phyloP scores from a whole-genome alignment of 192 early-diverging fungal species.

The Dispira simplex region DNA sequence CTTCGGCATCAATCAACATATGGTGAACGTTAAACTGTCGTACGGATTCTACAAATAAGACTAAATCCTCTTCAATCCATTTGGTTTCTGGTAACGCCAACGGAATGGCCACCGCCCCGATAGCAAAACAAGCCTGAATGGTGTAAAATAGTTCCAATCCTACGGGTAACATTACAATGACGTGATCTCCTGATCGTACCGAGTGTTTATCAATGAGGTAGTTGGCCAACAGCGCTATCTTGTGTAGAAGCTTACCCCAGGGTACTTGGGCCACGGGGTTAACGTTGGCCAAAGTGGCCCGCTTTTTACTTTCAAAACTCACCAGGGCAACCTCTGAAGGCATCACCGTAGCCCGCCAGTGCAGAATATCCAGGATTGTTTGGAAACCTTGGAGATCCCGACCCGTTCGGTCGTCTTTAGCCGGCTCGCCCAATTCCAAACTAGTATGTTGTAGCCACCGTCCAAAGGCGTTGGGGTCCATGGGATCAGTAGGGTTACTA shows the following conservation, averaged over 20 bases:
- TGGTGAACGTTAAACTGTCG: conserved; percentile 39
- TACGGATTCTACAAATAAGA: conserved; percentile 37
- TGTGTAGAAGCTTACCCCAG: conserved; percentile 50
- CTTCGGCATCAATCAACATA: conserved; percentile 42
- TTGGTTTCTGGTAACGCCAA: conserved; percentile 43
- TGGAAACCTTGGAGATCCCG: conserved; percentile 48
- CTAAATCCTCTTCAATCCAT: conserved; percentile 53
- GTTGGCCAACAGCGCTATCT: conserved; percentile 45
- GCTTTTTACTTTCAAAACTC: conserved; percentile 35
- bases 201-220: conserved; percentile 42
- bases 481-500: not conserved
- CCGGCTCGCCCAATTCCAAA: conserved; percentile 39
- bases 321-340: conserved; percentile 51
- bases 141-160: conserved; percentile 50
- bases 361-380: conserved; percentile 52
- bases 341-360: conserved; percentile 46
- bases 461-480: conserved; percentile 15
- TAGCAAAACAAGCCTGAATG: conserved; percentile 66
- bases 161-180: conserved; percentile 46
- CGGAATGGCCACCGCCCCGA: conserved; percentile 58
- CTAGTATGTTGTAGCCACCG: conserved; percentile 53
- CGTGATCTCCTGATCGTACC: conserved; percentile 34
- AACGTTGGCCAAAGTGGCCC: conserved; percentile 6
- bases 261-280: conserved; percentile 40
- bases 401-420: conserved; percentile 54